Evolutionary conservation across 2,329 filamentous ascomycete genomes (phyloP), one percentile per base, ranked within the genome.

Genomic region (Diaporthe citrichinensis): DNA sequence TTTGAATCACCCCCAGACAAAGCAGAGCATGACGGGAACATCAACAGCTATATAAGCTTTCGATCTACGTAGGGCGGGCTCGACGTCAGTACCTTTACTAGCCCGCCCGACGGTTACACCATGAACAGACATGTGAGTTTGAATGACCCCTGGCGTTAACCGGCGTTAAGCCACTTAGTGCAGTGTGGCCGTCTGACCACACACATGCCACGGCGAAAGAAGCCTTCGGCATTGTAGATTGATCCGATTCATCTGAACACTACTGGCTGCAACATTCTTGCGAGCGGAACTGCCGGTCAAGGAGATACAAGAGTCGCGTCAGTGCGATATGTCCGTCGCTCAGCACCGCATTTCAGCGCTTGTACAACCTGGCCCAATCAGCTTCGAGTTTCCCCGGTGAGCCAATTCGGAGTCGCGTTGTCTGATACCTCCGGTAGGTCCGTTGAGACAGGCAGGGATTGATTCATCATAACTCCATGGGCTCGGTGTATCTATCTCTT

Each of bases 61-160:
- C 10, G 34, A 39, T 51, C 46, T 53, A 46, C n/a, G 25, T 14
- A 41, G n/a, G 31, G 46, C 23, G 15, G 65, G 23, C 46, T 39
- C 14, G 20, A 53, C 46, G 65, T 53, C 65, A 53, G 9, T 10
- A 4, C 39, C 59, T 2, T 36, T 68, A 15, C 9, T 25, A 53
- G 36, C 36, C n/a, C 14, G 12, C 31, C 28, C 55, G 28, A 23
- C 2, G 23, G 23, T n/a, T 39, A 25, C 31, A 28, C 53, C 7
- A 31, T 23, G 31, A 8, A 31, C 25, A 51, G 62, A n/a, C 62
- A 49, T 36, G 44, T 53, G 46, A 55, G 65, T 25, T 20, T n/a
- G n/a, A n/a, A 15, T 17, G 23, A 41, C 51, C n/a, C 34, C 65
- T 69, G 65, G 65, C 46, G 65, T 69, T 69, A 55, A 39, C 34